Percentiles rank a stretch among this genome's conserved stretches.
Conservation (phyloP, 2,329 filamentous ascomycete genomes). For the Pseudogymnoascus sp. region DNA sequence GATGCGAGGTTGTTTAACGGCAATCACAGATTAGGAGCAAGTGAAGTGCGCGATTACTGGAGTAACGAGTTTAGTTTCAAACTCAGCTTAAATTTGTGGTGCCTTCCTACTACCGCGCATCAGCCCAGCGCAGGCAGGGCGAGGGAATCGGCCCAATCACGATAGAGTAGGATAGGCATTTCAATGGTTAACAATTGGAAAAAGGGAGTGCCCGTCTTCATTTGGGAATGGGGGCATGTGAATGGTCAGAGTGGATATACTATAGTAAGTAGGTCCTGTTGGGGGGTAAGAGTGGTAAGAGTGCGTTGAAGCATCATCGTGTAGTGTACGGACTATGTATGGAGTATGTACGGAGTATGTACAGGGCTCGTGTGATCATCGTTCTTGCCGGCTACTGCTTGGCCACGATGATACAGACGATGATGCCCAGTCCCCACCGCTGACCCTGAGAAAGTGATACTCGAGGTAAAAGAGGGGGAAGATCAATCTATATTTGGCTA, state of each 20-base stretch:
- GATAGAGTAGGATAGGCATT: background rate
- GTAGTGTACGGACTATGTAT: background rate
- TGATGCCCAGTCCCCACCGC: slow-evolving; percentile 1
- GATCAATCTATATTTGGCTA: slow-evolving; percentile 7
- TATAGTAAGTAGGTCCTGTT: background rate
- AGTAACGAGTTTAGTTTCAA: background rate
- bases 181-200: background rate
- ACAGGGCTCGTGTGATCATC: slow-evolving; percentile 2
- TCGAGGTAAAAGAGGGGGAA: background rate
- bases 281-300: background rate
- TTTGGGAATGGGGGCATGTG: slow-evolving; percentile 4
- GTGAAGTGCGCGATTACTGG: background rate
- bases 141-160: background rate
- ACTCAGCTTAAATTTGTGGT: background rate
- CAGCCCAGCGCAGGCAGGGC: background rate
- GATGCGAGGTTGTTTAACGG: background rate
- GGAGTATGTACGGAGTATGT: background rate
- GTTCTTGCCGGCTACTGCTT: background rate
- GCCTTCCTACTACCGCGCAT: background rate
- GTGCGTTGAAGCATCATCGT: background rate
- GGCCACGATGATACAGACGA: slow-evolving; percentile 1
- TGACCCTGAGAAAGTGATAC: slow-evolving; percentile 4
- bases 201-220: background rate
- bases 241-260: slow-evolving; percentile 3
- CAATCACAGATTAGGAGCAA: background rate